A percentile compares a stretch with the other conserved stretches of the same genome.
These are phyloP conservation scores for Alternaria arborescens DNA, from an alignment of 2,329 filamentous ascomycete species.

Conservation along the genomic window DNA sequence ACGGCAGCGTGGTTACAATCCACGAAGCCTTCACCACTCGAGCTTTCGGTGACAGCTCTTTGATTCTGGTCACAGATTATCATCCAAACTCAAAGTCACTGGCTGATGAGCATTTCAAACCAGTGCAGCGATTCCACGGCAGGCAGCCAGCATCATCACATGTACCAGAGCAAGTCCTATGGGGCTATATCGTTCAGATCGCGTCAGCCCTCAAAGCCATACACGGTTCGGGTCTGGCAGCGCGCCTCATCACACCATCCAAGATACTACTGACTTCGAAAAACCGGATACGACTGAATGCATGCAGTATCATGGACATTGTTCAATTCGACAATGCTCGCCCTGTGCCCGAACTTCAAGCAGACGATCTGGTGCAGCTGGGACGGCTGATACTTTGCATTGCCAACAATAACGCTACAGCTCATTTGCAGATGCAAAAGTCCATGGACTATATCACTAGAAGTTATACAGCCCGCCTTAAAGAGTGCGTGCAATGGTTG, in stretches of 20 bases:
- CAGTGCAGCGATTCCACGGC: slow-evolving; percentile 50
- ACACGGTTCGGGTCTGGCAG: slow-evolving; percentile 81
- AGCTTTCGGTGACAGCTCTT: slow-evolving; percentile 91
- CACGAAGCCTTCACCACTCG: slow-evolving; percentile 94
- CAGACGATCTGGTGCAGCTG: slow-evolving; percentile 85
- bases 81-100: slow-evolving; percentile 91
- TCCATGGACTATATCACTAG: slow-evolving; percentile 79
- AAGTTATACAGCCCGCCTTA: slow-evolving; percentile 79
- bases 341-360: slow-evolving; percentile 78
- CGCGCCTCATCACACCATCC: slow-evolving; percentile 82
- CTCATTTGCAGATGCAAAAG: slow-evolving; percentile 70
- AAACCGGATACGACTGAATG: slow-evolving; percentile 86
- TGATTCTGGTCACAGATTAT: slow-evolving; percentile 94
- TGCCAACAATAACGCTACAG: slow-evolving; percentile 71
- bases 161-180: slow-evolving; percentile 76
- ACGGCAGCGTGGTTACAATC: slow-evolving; percentile 82
- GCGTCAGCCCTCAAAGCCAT: slow-evolving; percentile 87
- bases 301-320: slow-evolving; percentile 89
- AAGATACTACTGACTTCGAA: slow-evolving; percentile 92
- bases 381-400: slow-evolving; percentile 85
- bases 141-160: slow-evolving; percentile 47
- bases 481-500: slow-evolving; percentile 83
- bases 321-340: slow-evolving; percentile 78
- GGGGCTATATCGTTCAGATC: slow-evolving; percentile 93
- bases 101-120: slow-evolving; percentile 77